Conservation (phyloP, 768 basidiomycete genomes). For the Strobilomyces echinocephalus region DNA sequence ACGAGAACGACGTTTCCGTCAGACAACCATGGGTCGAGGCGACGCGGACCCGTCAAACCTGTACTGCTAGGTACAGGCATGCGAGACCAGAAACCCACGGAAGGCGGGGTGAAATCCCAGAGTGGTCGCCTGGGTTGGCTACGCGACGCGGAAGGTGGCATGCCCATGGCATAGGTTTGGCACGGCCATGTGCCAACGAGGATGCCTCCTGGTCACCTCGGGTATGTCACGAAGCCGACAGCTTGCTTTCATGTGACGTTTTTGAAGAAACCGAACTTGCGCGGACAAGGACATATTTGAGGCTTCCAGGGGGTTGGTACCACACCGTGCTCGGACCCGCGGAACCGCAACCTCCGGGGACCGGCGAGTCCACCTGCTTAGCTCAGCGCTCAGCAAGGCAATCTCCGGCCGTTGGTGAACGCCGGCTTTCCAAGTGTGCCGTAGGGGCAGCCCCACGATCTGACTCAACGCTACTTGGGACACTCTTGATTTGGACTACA, state of each 20-base stretch:
- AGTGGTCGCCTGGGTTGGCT: constrained; percentile 8
- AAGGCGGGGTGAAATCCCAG: constrained; percentile 14
- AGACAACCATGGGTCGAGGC: constrained; percentile 22
- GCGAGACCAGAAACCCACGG: constrained; percentile 14
- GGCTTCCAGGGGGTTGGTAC: too few species aligned
- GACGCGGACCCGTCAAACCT: constrained; percentile 11
- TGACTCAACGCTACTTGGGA: too few species aligned
- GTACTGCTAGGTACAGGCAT: constrained; percentile 18
- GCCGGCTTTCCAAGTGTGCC: too few species aligned
- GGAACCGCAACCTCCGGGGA: too few species aligned
- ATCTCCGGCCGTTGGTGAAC: too few species aligned
- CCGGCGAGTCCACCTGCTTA: too few species aligned
- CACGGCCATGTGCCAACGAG: constrained; percentile 26
- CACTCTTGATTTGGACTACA: too few species aligned
- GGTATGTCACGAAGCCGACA: constrained; percentile 9
- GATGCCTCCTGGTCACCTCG: constrained; percentile 24
- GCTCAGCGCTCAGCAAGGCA: too few species aligned
- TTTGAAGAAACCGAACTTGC: neutral
- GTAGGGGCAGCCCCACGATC: too few species aligned
- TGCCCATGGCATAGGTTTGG: constrained; percentile 21
- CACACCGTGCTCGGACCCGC: too few species aligned
- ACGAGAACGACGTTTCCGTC: constrained; percentile 24
- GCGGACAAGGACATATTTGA: neutral
- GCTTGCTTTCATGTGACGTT: constrained; percentile 14
- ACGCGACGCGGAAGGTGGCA: constrained; percentile 9